Evolutionary conservation across 768 basidiomycete species (phyloP), one percentile per base, ranked within the genome.

Genomic region (Serendipita sp.): DNA sequence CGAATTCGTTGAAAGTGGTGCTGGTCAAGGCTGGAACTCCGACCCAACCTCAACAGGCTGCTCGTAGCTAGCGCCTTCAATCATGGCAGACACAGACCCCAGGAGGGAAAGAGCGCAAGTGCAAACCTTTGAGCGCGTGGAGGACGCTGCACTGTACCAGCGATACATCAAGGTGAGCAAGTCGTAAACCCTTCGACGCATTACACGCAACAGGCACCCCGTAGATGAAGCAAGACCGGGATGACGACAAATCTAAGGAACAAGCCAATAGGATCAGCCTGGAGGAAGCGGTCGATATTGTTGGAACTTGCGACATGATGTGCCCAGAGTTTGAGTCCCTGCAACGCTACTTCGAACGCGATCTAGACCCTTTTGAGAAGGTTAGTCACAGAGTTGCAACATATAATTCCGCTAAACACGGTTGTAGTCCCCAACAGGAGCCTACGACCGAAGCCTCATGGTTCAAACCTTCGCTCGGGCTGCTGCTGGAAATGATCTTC

Each of bases 381-480:
- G 90, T 94, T 14, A 38, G 38, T 14, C 5, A 14, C 38, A 38
- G 5, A 38, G 74, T 66, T 61, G 41, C 20, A 82, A 75, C 61
- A 64, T 17, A 11, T 9, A 4, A 26, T 58, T 58, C 14, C 30
- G 53, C 53, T n/a, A 24, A 24, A 14, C 4, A 58, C 33, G 24
- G 53, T 28, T 3, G 26, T 24, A 58, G 53, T 58, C 53, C 30
- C 53, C 53, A 58, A 58, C 24, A 28, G 53, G 53, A 26, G 53
- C 24, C 11, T 58, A 58, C 7, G 85, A 94, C 69, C 91, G 91
- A 66, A 76, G 77, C 42, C 84, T 85, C 60, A 94, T 94, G 0
- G 95, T 98, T 48, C 96, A 97, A 70, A 87, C 86, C 70, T 99
- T 93, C 72, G 90, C 95, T 71, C 87, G 95, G 20, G 92, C 91